These are phyloP conservation scores for Thelonectria discophora DNA, from an alignment of 2,329 filamentous ascomycete genomes.

Conservation along the genomic window DNA sequence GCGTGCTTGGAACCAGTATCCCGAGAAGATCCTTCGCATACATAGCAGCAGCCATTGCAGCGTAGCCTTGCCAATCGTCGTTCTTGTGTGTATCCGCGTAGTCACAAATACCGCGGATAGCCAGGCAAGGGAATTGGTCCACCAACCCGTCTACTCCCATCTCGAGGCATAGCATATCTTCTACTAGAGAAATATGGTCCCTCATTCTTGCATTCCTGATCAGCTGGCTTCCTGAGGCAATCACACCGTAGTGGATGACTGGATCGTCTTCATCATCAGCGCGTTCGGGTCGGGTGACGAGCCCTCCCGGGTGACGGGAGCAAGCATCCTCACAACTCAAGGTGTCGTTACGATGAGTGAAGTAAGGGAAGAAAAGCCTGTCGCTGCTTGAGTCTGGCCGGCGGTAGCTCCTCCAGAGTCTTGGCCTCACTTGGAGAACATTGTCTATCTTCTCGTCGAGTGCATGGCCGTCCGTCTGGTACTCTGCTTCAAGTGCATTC, in stretches of 20 bases:
- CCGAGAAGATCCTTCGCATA: conserved; percentile 10
- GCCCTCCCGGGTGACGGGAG: background rate
- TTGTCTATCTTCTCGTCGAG: too few species aligned
- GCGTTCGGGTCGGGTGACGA: background rate
- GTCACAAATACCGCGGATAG: conserved; percentile 49
- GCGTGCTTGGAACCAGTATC: background rate
- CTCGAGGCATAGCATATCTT: conserved; percentile 1
- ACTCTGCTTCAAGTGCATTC: too few species aligned
- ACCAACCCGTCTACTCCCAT: conserved; percentile 36
- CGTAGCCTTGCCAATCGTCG: conserved; percentile 46
- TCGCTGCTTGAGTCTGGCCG: too few species aligned
- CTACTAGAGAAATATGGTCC: background rate
- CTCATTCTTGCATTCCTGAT: conserved; percentile 1
- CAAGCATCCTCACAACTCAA: background rate
- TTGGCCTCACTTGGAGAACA: too few species aligned
- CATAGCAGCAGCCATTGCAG: conserved; percentile 45
- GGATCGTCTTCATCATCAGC: background rate
- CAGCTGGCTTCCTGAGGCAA: background rate
- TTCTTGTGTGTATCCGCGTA: conserved; percentile 48
- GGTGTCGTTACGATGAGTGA: too few species aligned
- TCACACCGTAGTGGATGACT: background rate
- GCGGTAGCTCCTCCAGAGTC: too few species aligned
- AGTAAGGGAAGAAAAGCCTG: too few species aligned
- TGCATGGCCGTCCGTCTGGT: too few species aligned
- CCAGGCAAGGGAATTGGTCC: conserved; percentile 41